Percentiles rank a stretch among this genome's conserved stretches.
phyloP scores from a whole-genome alignment of 148 eudicot species.

The Euryodendron excelsum region DNA sequence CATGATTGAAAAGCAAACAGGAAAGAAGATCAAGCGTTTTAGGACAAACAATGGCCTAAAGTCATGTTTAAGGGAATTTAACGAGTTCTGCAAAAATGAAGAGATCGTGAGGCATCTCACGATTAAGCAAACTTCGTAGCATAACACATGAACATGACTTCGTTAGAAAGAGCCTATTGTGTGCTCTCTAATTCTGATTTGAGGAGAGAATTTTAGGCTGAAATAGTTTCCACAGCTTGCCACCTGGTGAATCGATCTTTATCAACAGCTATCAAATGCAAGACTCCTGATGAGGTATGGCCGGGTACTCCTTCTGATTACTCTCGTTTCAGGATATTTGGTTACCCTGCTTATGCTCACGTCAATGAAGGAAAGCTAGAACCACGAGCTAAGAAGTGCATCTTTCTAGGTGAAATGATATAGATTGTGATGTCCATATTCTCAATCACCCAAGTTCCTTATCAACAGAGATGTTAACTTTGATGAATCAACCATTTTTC shows the following conservation, averaged over 20 bases:
- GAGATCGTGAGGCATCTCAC: not conserved
- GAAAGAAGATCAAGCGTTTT: not conserved
- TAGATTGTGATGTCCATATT: not conserved
- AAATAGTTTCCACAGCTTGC: not conserved
- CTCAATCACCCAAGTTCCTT: not conserved
- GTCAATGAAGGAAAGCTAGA: not conserved
- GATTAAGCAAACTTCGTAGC: not conserved
- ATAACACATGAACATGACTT: conserved; percentile 4
- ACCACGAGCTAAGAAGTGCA: not conserved
- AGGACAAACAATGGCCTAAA: conserved; percentile 6
- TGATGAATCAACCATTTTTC: not conserved
- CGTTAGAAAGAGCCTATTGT: not conserved
- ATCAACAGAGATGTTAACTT: not conserved
- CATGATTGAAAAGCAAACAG: conserved; percentile 13
- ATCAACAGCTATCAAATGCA: not conserved
- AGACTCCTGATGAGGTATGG: not conserved
- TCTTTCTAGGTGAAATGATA: not conserved
- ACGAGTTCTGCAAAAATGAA: not conserved
- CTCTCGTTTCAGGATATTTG: not conserved
- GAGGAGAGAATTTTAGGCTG: not conserved
- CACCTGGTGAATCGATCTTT: not conserved
- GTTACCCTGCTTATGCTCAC: not conserved
- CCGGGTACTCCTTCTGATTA: not conserved
- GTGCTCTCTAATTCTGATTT: conserved; percentile 1
- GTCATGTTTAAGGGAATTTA: not conserved